Conservation (phyloP, 768 basidiomycete species). For the Boletus insuetus region DNA sequence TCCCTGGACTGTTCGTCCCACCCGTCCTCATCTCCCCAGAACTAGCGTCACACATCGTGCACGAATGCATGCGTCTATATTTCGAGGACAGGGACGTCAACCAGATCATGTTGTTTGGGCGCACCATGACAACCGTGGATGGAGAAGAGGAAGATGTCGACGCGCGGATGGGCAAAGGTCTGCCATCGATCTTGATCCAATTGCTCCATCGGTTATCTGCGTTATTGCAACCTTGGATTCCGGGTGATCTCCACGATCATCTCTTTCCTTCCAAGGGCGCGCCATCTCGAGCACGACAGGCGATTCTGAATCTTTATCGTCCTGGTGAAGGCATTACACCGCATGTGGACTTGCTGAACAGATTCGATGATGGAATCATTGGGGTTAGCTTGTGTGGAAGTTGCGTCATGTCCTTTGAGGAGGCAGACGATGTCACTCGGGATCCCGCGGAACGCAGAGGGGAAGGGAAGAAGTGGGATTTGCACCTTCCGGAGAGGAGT, state of each 20-base stretch:
- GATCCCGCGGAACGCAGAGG: neutral
- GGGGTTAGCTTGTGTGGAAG: slow-evolving; percentile 81
- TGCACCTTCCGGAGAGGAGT: slow-evolving; percentile 76
- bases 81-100: slow-evolving; percentile 54
- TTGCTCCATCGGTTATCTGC: slow-evolving; percentile 52
- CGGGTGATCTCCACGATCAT: slow-evolving; percentile 47
- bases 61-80: slow-evolving; percentile 56
- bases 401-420: slow-evolving; percentile 75
- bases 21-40: slow-evolving; percentile 47
- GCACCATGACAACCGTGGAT: slow-evolving; percentile 24
- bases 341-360: slow-evolving; percentile 80
- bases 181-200: slow-evolving; percentile 54
- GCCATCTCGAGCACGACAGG: slow-evolving; percentile 63
- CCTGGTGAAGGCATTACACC: slow-evolving; percentile 89
- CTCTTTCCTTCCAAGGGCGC: slow-evolving; percentile 52
- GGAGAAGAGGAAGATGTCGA: slow-evolving; percentile 11
- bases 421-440: slow-evolving; percentile 10
- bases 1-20: slow-evolving; percentile 65
- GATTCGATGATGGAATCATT: slow-evolving; percentile 89
- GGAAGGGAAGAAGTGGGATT: slow-evolving; percentile 29
- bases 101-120: slow-evolving; percentile 87
- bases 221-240: slow-evolving; percentile 50
- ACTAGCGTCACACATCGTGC: slow-evolving; percentile 46
- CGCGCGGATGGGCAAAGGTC: slow-evolving; percentile 34
- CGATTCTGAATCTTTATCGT: slow-evolving; percentile 84